Percentiles rank a stretch among this genome's conserved stretches.
These are phyloP conservation scores for Botrytis byssoidea DNA, from an alignment of 2,329 filamentous ascomycete genomes.

Conservation along the genomic window DNA sequence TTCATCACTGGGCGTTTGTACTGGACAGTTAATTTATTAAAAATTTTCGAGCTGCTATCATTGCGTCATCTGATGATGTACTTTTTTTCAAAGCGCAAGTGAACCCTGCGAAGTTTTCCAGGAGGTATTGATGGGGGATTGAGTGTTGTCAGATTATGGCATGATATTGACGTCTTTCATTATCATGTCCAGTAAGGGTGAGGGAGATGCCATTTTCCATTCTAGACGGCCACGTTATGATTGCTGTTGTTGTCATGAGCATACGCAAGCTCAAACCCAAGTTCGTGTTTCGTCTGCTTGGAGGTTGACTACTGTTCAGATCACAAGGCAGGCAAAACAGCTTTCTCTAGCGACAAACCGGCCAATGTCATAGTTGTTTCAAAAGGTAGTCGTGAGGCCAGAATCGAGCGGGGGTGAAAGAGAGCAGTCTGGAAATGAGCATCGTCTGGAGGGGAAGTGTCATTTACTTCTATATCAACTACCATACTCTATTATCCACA, in stretches of 20 bases:
- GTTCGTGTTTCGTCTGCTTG: background rate
- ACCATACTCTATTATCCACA: background rate
- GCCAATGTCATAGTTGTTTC: background rate
- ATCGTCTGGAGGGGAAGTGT: background rate
- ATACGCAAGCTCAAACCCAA: background rate
- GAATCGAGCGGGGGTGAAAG: background rate
- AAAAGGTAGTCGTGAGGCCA: background rate
- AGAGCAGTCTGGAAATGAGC: background rate
- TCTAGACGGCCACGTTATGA: background rate
- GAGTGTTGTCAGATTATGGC: background rate
- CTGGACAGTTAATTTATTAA: background rate
- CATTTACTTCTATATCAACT: background rate
- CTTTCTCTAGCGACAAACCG: background rate
- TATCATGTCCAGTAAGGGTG: background rate
- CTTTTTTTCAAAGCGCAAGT: background rate
- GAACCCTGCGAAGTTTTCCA: background rate
- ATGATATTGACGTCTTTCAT: background rate
- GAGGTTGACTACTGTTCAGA: background rate
- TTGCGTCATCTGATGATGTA: conserved; percentile 1
- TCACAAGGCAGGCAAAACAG: background rate
- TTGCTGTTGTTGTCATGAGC: background rate
- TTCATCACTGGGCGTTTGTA: background rate
- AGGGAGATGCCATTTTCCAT: background rate
- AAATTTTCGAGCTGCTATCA: background rate
- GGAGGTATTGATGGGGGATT: too few relatives aligned